Conservation (phyloP, 306 rosid genomes). For the Sechiopsis laciniata region DNA sequence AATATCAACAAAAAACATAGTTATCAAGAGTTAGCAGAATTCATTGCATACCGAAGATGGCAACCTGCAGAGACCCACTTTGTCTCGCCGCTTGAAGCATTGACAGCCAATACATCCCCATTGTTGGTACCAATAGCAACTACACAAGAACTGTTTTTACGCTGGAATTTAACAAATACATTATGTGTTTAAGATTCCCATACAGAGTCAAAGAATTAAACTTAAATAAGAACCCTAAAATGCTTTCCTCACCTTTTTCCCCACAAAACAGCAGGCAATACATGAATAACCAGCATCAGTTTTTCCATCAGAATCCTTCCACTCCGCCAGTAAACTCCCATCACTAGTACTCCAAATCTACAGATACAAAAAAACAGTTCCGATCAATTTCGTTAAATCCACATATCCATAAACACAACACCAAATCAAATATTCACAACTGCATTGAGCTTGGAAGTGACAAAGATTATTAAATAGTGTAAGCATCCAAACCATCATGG, state of each 20-base stretch:
- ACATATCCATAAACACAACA: not conserved
- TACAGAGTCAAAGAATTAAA: not conserved
- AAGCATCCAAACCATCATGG: too few relatives aligned
- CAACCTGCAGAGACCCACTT: constrained; percentile 37
- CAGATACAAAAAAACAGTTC: not conserved
- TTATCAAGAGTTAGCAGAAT: constrained; percentile 4
- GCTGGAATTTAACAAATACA: constrained; percentile 29
- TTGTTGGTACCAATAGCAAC: constrained; percentile 36
- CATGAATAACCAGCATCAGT: constrained; percentile 34
- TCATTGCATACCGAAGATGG: constrained; percentile 34
- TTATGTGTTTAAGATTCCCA: not conserved
- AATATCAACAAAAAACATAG: too few relatives aligned
- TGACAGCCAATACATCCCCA: constrained; percentile 36
- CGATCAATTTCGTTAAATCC: not conserved
- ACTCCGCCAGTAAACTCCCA: constrained; percentile 40
- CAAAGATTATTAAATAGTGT: too few relatives aligned
- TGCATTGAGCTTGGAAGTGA: too few relatives aligned
- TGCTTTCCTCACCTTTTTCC: constrained; percentile 36
- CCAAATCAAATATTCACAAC: too few relatives aligned
- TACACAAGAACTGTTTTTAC: constrained; percentile 34
- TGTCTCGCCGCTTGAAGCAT: constrained; percentile 38
- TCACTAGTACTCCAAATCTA: constrained; percentile 49
- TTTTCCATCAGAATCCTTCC: constrained; percentile 42
- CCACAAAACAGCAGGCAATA: constrained; percentile 42
- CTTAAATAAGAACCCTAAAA: not conserved